phyloP scores from a whole-genome alignment of 129 eudicot genomes.

The Solidago caesia region DNA sequence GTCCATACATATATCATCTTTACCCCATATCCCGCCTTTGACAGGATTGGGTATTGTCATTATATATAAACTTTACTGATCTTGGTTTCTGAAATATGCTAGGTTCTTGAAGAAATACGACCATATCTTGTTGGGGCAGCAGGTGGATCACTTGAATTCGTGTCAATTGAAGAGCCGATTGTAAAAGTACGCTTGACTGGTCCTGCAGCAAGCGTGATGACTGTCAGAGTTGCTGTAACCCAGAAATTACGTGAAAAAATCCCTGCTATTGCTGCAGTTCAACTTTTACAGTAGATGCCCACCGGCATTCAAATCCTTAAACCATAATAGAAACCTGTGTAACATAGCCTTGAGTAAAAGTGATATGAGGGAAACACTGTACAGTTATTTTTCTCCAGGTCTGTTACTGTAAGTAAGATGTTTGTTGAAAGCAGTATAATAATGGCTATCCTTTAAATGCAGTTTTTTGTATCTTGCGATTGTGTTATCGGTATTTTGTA shows the following conservation, averaged over 20 bases:
- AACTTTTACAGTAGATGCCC: constrained; percentile 54
- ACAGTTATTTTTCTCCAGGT: constrained; percentile 29
- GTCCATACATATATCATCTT: not conserved
- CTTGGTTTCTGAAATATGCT: not conserved
- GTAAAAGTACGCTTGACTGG: constrained; percentile 88
- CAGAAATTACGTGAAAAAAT: constrained; percentile 94
- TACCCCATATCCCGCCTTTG: too few relatives aligned
- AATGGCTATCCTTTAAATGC: constrained; percentile 2
- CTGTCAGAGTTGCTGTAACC: constrained; percentile 88
- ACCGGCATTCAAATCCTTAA: constrained; percentile 14
- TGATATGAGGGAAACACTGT: constrained; percentile 20
- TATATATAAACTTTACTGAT: not conserved
- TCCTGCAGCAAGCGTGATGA: constrained; percentile 98
- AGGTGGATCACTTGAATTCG: constrained; percentile 86
- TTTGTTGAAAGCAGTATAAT: constrained; percentile 13
- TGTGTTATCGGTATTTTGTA: constrained; percentile 15
- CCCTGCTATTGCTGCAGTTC: constrained; percentile 93
- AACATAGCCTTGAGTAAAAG: constrained; percentile 17
- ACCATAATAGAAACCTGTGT: constrained; percentile 18
- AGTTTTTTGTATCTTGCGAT: not conserved
- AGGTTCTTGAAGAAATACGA: constrained; percentile 97
- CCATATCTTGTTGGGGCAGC: constrained; percentile 95
- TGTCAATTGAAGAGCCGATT: constrained; percentile 87
- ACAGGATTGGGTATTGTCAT: too few relatives aligned
- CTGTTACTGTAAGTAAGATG: constrained; percentile 18